Evolutionary conservation across 768 basidiomycete species (phyloP).

Genomic region (Leucocoprinus leucothites): DNA sequence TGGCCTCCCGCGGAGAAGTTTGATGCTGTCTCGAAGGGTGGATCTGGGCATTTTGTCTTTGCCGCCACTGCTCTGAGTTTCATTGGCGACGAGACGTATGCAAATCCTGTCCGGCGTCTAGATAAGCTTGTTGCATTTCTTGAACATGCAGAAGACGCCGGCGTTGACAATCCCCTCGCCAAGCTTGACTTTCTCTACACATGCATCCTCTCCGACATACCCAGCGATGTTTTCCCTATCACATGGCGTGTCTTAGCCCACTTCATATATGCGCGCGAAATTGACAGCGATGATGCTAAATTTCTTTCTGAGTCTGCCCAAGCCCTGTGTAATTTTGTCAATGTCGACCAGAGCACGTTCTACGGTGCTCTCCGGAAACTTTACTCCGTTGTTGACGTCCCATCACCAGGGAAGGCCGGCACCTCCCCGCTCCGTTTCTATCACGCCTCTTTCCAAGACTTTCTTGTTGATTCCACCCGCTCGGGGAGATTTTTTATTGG

Average conservation of each 20-base stretch:
- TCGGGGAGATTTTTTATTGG: not conserved
- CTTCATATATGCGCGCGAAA: not conserved
- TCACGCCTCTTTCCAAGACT: constrained; percentile 6
- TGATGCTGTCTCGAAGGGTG: not conserved
- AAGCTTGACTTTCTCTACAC: constrained; percentile 3
- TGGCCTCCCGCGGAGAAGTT: not conserved
- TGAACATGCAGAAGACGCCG: not conserved
- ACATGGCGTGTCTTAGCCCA: not conserved
- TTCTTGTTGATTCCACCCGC: not conserved
- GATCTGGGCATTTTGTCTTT: not conserved
- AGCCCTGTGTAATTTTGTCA: not conserved
- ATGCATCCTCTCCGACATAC: not conserved
- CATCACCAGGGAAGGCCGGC: not conserved
- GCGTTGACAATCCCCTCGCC: not conserved
- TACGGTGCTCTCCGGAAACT: not conserved
- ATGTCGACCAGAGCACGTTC: not conserved
- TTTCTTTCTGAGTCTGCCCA: not conserved
- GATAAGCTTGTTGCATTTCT: not conserved
- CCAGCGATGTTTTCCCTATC: not conserved
- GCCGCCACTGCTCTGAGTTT: constrained; percentile 1
- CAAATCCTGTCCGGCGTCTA: not conserved
- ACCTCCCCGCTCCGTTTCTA: not conserved
- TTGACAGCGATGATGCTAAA: too few relatives aligned
- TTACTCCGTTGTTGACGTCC: not conserved
- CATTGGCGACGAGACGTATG: not conserved